Conservation (phyloP, 352 stramenopile species). For the Aphanomyces euteiches region DNA sequence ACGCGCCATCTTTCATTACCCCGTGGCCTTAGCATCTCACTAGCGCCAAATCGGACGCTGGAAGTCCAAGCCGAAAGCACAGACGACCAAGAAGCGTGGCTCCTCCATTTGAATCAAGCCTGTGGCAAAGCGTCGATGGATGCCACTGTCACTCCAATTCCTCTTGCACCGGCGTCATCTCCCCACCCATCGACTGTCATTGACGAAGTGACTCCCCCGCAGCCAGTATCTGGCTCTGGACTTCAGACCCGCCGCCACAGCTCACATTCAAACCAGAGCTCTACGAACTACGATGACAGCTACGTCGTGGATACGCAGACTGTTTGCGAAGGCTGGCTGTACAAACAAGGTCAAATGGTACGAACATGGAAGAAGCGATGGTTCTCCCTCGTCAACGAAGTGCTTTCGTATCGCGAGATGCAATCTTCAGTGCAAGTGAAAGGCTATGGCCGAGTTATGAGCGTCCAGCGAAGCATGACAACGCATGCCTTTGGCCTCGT, state of each 20-base stretch:
- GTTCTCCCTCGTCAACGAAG: constrained; percentile 13
- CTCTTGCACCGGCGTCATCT: neutral
- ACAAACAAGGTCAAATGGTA: constrained; percentile 23
- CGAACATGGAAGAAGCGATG: constrained; percentile 27
- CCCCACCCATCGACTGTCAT: neutral
- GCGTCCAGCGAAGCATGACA: constrained; percentile 25
- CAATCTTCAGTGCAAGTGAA: constrained; percentile 9
- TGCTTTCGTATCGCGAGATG: constrained; percentile 23
- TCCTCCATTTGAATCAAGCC: neutral
- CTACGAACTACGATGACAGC: neutral
- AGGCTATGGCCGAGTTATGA: constrained; percentile 10
- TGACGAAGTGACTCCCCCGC: neutral
- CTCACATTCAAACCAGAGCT: constrained; percentile 1
- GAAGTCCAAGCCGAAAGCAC: constrained; percentile 27
- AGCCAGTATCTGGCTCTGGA: neutral
- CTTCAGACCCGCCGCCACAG: neutral
- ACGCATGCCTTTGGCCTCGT: constrained; percentile 59
- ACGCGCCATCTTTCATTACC: neutral
- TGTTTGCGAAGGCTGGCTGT: constrained; percentile 21
- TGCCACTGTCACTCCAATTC: neutral
- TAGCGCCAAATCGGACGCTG: constrained; percentile 14
- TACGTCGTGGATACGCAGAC: constrained; percentile 3
- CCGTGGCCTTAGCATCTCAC: constrained; percentile 10
- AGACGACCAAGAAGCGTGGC: constrained; percentile 24
- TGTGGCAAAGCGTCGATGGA: neutral